Evolutionary conservation across 805 yeast species (phyloP), one percentile per base, ranked within the genome.

Genomic region (Gaillardinia entomophila): DNA sequence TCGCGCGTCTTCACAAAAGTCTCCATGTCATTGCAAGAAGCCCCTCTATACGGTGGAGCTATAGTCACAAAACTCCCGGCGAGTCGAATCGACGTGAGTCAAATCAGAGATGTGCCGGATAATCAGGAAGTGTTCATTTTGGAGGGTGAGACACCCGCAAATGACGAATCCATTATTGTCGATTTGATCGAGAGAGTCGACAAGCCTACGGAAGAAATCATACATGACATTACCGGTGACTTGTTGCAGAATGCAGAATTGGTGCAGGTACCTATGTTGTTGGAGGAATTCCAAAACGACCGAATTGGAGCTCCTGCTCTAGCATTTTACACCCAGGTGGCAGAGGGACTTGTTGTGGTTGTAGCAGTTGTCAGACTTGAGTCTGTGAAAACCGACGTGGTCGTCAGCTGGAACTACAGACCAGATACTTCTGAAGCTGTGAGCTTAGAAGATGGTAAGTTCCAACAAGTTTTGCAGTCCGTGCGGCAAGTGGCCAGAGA

Each of bases 61-160:
- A 70, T 88, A 13, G 49, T 67, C 3, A 68, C 77, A 0, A 56
- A 55, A 3, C 37, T 88, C 4, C 95, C 96, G 0, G 36, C 43
- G 1, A 73, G 72, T 0, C 34, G 40, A 6, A 66, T 81, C 30
- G 97, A 92, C 55, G 96, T 88, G 1, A 82, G 95, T 1, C 55
- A 65, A 24, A 52, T 89, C 30, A 65, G 98, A 35, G 85, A 85
- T 38, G 75, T 92, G 3, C 97, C 98, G 0, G 97, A 92, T 49
- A 79, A 88, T 1, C 97, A 92, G 53, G 98, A 90, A 54, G 96
- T 90, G 16, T 92, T 73, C 54, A 76, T 89, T 12, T 28, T 61
- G n/a, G 63, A 62, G 28, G 39, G 48, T 62, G 10, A 41, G 58
- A 42, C 32, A 33, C 51, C 8, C 32, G 42, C 12, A 41, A 43